Evolutionary conservation across 495 filamentous ascomycete genomes (phyloP).

Genomic region (Penicillium fimorum): DNA sequence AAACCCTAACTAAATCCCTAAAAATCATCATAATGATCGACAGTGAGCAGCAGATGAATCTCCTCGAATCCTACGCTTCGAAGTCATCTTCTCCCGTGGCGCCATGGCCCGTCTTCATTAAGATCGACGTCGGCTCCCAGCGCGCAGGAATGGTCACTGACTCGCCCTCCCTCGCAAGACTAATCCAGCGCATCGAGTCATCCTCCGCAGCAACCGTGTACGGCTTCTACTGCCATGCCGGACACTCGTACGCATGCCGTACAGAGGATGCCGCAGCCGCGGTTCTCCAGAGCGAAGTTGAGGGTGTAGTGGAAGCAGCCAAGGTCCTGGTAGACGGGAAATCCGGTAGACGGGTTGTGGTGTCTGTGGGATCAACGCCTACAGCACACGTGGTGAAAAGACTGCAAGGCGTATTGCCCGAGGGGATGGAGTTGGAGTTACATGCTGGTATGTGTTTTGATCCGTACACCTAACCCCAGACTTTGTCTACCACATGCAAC

Average conservation of each 20-base stretch:
- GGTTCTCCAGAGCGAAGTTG: slow-evolving; percentile 18
- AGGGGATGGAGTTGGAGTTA: slow-evolving; percentile 29
- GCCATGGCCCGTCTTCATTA: slow-evolving; percentile 33
- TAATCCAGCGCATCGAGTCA: slow-evolving; percentile 18
- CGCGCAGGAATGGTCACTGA: slow-evolving; percentile 20
- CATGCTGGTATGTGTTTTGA: slow-evolving; percentile 17
- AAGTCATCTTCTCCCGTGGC: not conserved
- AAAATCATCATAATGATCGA: slow-evolving; percentile 37
- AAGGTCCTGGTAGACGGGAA: slow-evolving; percentile 7
- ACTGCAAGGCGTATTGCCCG: slow-evolving; percentile 22
- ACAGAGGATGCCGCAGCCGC: slow-evolving; percentile 15
- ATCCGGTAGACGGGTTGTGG: slow-evolving; percentile 21
- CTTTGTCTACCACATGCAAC: not conserved
- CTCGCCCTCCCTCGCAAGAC: slow-evolving; percentile 12
- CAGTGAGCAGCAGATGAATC: slow-evolving; percentile 32
- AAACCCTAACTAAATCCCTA: slow-evolving; percentile 20
- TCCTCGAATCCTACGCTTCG: slow-evolving; percentile 26
- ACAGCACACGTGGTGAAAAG: slow-evolving; percentile 34
- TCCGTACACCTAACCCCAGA: not conserved
- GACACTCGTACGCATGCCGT: slow-evolving; percentile 27
- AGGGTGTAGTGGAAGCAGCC: slow-evolving; percentile 23
- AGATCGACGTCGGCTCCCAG: slow-evolving; percentile 29
- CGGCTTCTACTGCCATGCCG: slow-evolving; percentile 27
- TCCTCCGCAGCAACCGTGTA: slow-evolving; percentile 22
- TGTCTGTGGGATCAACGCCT: slow-evolving; percentile 37